A percentile compares a stretch with the other conserved stretches of the same genome.
Evolutionary conservation across 192 early-diverging fungal genomes (phyloP).

Genomic region (Coemansia sp.): DNA sequence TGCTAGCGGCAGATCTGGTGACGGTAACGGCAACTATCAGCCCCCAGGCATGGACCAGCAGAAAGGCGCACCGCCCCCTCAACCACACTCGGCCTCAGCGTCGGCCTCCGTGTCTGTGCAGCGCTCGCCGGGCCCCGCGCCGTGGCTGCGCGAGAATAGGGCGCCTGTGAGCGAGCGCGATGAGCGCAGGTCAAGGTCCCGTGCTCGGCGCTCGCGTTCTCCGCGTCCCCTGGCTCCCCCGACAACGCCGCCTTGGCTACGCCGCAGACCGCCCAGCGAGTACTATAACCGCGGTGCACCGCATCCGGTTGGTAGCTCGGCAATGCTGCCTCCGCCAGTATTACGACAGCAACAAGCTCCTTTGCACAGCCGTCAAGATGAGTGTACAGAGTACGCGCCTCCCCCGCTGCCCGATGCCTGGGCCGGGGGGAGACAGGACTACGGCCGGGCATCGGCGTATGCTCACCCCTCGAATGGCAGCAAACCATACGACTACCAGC

Average conservation of each 20-base stretch:
- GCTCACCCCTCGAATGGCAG: neutral
- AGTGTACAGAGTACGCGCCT: neutral
- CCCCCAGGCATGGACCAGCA: neutral
- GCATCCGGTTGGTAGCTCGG: neutral
- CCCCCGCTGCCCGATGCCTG: slow-evolving; percentile 4
- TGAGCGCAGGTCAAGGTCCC: slow-evolving; percentile 4
- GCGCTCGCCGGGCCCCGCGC: slow-evolving; percentile 23
- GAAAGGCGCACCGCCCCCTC: neutral
- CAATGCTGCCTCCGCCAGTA: neutral
- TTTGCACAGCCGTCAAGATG: neutral
- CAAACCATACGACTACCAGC: neutral
- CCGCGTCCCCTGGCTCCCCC: slow-evolving; percentile 27
- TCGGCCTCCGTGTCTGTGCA: neutral
- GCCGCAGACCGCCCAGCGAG: slow-evolving; percentile 22
- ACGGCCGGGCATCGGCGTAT: neutral
- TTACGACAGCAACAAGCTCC: neutral
- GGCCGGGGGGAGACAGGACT: neutral
- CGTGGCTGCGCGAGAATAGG: slow-evolving; percentile 31
- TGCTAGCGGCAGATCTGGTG: neutral
- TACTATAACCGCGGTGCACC: slow-evolving; percentile 13
- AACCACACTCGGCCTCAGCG: neutral
- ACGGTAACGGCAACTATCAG: neutral
- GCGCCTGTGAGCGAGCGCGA: slow-evolving; percentile 12
- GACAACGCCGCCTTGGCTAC: slow-evolving; percentile 44
- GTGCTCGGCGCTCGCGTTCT: slow-evolving; percentile 20